Evolutionary conservation across 345 rosid species (phyloP).

Genomic region (Hibiscus syriacus): DNA sequence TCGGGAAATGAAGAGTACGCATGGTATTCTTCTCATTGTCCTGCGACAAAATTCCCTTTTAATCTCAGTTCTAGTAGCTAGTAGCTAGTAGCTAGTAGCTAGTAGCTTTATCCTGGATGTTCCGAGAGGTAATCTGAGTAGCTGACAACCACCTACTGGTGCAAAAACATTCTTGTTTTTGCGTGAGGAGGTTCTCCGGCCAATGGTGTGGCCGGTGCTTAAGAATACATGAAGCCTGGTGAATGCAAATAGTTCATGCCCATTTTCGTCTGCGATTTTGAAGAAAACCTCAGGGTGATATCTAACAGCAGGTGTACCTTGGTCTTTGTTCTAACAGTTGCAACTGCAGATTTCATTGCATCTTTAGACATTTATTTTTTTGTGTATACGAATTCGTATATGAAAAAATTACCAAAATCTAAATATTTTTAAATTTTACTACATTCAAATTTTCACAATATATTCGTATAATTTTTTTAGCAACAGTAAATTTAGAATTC

Average conservation of each 20-base stretch:
- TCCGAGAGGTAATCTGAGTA: not conserved
- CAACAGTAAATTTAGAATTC: too few species aligned
- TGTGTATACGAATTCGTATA: too few species aligned
- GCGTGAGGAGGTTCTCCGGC: not conserved
- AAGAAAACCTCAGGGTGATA: not conserved
- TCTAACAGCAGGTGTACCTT: not conserved
- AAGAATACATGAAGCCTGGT: not conserved
- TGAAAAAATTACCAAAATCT: too few species aligned
- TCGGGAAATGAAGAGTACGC: not conserved
- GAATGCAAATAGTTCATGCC: not conserved
- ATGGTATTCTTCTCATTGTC: not conserved
- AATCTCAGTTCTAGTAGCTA: not conserved
- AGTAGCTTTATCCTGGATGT: not conserved
- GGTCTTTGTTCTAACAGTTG: not conserved
- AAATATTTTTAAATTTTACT: too few species aligned
- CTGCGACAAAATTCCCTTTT: not conserved
- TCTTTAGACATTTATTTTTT: too few species aligned
- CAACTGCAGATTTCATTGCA: too few species aligned
- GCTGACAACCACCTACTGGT: not conserved
- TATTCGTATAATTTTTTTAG: too few species aligned
- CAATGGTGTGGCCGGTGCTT: not conserved
- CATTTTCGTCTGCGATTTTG: not conserved
- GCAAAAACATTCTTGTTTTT: too few species aligned
- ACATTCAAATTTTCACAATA: too few species aligned
- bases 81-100: too few species aligned